phyloP scores from a whole-genome alignment of 2,329 filamentous ascomycete genomes.

The Alternaria longipes region DNA sequence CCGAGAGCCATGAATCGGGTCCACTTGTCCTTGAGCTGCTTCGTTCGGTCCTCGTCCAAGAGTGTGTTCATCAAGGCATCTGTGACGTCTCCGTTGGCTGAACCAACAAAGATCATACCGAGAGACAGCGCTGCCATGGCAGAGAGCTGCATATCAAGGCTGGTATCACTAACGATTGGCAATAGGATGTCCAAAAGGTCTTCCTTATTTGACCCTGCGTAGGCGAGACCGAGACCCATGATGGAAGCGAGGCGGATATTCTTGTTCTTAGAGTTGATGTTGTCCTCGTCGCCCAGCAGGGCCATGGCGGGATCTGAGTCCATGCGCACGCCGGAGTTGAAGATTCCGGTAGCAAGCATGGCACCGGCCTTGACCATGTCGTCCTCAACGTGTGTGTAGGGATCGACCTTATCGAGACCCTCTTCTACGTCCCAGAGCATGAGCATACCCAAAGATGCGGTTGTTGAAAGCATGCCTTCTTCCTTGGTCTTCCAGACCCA shows the following conservation, averaged over 20 bases:
- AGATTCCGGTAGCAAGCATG: constrained; percentile 91
- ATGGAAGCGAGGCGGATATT: constrained; percentile 84
- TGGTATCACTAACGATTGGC: constrained; percentile 85
- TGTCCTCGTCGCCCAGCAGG: constrained; percentile 80
- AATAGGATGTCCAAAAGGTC: constrained; percentile 85
- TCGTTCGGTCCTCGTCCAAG: constrained; percentile 90
- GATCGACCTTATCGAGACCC: constrained; percentile 92
- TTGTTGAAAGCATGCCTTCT: constrained; percentile 95
- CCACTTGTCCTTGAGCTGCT: constrained; percentile 97
- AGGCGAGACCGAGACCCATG: constrained; percentile 94
- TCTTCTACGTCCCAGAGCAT: constrained; percentile 93
- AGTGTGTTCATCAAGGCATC: constrained; percentile 92
- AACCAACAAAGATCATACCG: constrained; percentile 91
- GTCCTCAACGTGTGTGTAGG: constrained; percentile 86
- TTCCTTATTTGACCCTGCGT: constrained; percentile 92
- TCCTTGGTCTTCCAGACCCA: constrained; percentile 99
- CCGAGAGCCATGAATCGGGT: constrained; percentile 95
- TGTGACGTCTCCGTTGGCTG: constrained; percentile 87
- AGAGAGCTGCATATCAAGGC: constrained; percentile 91
- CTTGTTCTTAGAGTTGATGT: constrained; percentile 79
- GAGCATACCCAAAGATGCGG: constrained; percentile 90
- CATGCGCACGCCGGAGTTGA: constrained; percentile 89
- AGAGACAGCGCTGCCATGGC: constrained; percentile 94
- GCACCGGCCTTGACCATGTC: constrained; percentile 89
- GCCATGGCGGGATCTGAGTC: constrained; percentile 92